phyloP scores from a whole-genome alignment of 148 eudicot genomes.

The Talinum fruticosum region DNA sequence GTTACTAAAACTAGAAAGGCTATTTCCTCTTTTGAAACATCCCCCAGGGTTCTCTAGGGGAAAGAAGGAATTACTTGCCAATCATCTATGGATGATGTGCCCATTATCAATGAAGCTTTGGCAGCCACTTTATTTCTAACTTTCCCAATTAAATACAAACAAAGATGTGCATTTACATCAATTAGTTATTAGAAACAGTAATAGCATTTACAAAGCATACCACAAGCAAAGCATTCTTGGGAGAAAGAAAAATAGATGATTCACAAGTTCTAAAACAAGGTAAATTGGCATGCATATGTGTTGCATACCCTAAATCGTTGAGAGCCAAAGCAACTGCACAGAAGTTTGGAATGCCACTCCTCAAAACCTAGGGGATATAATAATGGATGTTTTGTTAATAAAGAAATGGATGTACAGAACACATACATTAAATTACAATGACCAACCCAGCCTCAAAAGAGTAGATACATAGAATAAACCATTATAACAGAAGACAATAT shows the following conservation, averaged over 20 bases:
- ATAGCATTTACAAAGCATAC: not conserved
- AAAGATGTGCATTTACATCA: not conserved
- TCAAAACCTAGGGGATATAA: slow-evolving; percentile 60
- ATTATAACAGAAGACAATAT: not conserved
- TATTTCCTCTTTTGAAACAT: too few species aligned
- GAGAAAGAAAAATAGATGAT: not conserved
- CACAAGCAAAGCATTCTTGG: not conserved
- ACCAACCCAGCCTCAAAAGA: not conserved
- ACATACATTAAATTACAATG: not conserved
- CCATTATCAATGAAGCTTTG: not conserved
- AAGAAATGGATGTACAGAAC: not conserved
- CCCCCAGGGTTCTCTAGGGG: too few species aligned
- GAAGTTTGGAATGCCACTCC: slow-evolving; percentile 92
- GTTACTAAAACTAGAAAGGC: too few species aligned
- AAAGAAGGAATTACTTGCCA: too few species aligned
- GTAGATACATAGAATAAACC: not conserved
- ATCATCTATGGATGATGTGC: too few species aligned
- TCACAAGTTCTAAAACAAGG: not conserved
- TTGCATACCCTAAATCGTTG: slow-evolving; percentile 81
- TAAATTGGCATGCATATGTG: not conserved
- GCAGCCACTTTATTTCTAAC: not conserved
- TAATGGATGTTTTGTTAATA: not conserved
- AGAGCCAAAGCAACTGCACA: slow-evolving; percentile 98
- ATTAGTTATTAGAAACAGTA: not conserved
- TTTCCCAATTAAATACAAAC: not conserved